These are phyloP conservation scores for Stagonosporopsis rhizophila DNA, from an alignment of 2,329 filamentous ascomycete genomes.

Conservation along the genomic window DNA sequence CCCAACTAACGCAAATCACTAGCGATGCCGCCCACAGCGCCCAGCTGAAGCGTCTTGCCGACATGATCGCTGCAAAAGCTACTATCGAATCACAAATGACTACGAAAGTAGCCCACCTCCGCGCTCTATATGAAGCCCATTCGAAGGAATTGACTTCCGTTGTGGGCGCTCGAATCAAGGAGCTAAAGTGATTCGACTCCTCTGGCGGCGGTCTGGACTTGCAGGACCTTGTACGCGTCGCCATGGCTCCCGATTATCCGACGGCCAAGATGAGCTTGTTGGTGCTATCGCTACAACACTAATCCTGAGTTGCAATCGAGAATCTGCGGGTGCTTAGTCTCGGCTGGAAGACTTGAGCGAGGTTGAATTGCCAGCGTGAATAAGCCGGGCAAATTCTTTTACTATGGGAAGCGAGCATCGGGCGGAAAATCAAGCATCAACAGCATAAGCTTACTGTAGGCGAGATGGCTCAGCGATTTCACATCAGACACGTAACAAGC, in stretches of 20 bases:
- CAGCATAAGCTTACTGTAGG: background rate
- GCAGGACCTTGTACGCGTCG: background rate
- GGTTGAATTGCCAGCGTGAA: background rate
- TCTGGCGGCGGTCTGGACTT: slow-evolving; percentile 1
- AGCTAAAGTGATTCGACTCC: slow-evolving; percentile 25
- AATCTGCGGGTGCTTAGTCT: background rate
- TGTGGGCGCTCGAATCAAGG: slow-evolving; percentile 27
- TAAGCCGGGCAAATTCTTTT: background rate
- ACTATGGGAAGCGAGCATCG: background rate
- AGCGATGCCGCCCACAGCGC: slow-evolving; percentile 33
- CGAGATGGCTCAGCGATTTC: background rate
- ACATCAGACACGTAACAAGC: background rate
- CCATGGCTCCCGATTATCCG: background rate
- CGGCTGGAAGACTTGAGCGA: background rate
- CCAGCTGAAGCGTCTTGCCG: slow-evolving; percentile 32
- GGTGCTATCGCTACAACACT: background rate
- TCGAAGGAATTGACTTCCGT: slow-evolving; percentile 34
- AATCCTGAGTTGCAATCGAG: background rate
- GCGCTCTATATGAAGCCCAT: slow-evolving; percentile 28
- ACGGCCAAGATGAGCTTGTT: background rate
- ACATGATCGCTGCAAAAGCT: slow-evolving; percentile 33
- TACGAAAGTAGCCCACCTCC: slow-evolving; percentile 24
- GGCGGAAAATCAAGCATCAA: background rate
- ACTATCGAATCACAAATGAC: slow-evolving; percentile 37
- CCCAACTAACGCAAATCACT: background rate